Conservation (phyloP, 805 yeast species). For the Starmerella stigmatis region DNA sequence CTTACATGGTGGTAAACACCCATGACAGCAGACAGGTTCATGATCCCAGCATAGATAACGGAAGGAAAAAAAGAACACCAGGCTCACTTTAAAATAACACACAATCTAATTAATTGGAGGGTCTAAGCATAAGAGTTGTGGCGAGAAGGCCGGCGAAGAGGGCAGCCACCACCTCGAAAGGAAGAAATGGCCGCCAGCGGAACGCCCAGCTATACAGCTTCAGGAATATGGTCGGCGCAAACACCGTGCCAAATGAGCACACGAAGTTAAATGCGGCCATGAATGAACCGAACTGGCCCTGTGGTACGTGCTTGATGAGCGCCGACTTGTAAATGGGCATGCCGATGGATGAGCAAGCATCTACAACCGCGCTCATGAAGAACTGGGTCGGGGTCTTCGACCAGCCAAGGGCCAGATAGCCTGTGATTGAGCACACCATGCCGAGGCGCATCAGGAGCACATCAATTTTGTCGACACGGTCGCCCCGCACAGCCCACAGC, state of each 20-base stretch:
- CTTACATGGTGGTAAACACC: no score
- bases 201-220: conserved; percentile 22
- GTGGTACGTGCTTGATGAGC: conserved; percentile 27
- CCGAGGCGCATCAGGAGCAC: conserved; percentile 23
- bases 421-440: conserved; percentile 22
- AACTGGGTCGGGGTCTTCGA: conserved; percentile 22
- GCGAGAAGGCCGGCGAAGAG: conserved; percentile 14
- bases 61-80: no score
- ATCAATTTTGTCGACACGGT: conserved; percentile 23
- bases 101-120: neutral
- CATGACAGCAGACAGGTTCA: no score
- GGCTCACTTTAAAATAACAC: no score
- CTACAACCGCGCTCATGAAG: conserved; percentile 24
- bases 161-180: conserved; percentile 19
- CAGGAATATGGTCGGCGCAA: conserved; percentile 22
- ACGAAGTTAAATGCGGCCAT: conserved; percentile 26
- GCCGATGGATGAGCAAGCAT: conserved; percentile 27
- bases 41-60: no score
- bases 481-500: conserved; percentile 17
- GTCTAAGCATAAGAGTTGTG: conserved; percentile 14
- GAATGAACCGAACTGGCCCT: conserved; percentile 26
- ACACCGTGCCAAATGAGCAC: conserved; percentile 11
- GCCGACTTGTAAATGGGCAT: conserved; percentile 27
- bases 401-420: conserved; percentile 24
- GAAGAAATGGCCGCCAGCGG: conserved; percentile 19